These are phyloP conservation scores for Fraxinus cuspidata DNA, from an alignment of 257 asterid species.

Conservation along the genomic window DNA sequence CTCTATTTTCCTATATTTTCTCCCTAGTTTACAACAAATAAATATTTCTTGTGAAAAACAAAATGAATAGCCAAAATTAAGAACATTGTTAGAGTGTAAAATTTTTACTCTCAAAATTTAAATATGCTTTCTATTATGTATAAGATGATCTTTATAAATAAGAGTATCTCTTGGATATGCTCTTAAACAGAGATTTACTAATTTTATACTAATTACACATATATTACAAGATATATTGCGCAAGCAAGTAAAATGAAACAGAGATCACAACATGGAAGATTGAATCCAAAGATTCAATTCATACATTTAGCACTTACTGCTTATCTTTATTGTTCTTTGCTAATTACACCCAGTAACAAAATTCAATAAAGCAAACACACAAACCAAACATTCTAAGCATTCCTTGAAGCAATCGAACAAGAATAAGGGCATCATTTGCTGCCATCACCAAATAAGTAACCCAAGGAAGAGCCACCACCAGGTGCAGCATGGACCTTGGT, in stretches of 20 bases:
- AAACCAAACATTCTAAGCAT: background rate
- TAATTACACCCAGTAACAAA: background rate
- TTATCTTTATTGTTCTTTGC: background rate
- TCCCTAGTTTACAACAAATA: no score
- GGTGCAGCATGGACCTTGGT: constrained; percentile 94
- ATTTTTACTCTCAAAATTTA: no score
- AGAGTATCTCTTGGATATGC: no score
- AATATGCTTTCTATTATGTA: no score
- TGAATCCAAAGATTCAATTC: background rate
- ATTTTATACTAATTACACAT: no score
- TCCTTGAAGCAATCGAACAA: background rate
- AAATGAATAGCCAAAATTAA: no score
- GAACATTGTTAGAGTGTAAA: no score
- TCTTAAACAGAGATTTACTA: no score
- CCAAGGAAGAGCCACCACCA: constrained; percentile 77
- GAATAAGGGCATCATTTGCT: constrained; percentile 38
- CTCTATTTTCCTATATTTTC: no score
- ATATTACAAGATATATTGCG: background rate
- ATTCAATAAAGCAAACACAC: background rate
- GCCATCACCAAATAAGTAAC: constrained; percentile 69
- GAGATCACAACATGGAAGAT: background rate
- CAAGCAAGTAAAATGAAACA: background rate
- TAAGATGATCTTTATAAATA: no score
- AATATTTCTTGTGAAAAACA: no score
- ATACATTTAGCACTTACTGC: background rate